phyloP scores from a whole-genome alignment of 495 filamentous ascomycete genomes.

The Xylaria flabelliformis region DNA sequence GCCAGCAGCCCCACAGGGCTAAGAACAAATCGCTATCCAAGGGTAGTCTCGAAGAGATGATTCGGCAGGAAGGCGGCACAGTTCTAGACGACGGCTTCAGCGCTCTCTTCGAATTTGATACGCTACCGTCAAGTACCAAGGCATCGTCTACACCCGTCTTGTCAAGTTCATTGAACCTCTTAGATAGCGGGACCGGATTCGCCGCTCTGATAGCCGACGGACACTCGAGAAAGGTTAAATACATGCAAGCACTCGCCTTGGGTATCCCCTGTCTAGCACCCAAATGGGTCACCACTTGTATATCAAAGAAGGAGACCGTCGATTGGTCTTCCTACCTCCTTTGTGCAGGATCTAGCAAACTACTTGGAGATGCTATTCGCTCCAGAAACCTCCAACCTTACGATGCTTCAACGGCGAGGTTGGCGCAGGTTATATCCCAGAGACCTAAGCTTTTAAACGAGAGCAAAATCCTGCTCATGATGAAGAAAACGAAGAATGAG shows the following conservation, averaged over 20 bases:
- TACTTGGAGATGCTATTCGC: slow-evolving; percentile 77
- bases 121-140: slow-evolving; percentile 32
- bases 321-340: slow-evolving; percentile 85
- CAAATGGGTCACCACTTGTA: slow-evolving; percentile 81
- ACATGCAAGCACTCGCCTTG: slow-evolving; percentile 92
- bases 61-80: slow-evolving; percentile 68
- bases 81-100: slow-evolving; percentile 82
- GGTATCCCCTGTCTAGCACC: slow-evolving; percentile 82
- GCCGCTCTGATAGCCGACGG: slow-evolving; percentile 83
- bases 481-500: slow-evolving; percentile 69
- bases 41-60: slow-evolving; percentile 50
- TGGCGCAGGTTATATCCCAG: slow-evolving; percentile 61
- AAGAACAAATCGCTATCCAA: slow-evolving; percentile 61
- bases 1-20: slow-evolving; percentile 54
- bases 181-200: slow-evolving; percentile 64
- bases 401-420: slow-evolving; percentile 59
- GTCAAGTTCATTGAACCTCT: slow-evolving; percentile 35
- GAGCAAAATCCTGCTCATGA: slow-evolving; percentile 76
- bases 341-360: slow-evolving; percentile 79
- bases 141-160: slow-evolving; percentile 29
- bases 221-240: slow-evolving; percentile 89
- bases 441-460: slow-evolving; percentile 69
- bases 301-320: slow-evolving; percentile 62
- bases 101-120: slow-evolving; percentile 72
- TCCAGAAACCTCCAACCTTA: slow-evolving; percentile 71